These are phyloP conservation scores for Penicillium hordei DNA, from an alignment of 2,329 filamentous ascomycete species.

Conservation along the genomic window DNA sequence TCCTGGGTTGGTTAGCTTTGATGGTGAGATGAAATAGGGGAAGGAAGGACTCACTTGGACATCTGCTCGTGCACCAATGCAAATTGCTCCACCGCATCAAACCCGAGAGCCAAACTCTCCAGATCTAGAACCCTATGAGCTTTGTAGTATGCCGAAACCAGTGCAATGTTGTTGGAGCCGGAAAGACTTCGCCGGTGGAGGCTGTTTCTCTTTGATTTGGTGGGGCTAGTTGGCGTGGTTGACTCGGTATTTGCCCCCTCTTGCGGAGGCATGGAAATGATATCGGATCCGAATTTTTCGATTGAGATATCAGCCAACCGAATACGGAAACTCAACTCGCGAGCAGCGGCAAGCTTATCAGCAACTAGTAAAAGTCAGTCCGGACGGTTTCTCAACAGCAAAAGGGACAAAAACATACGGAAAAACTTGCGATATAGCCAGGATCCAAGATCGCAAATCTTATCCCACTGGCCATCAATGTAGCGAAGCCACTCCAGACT, in stretches of 20 bases:
- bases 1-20: slow-evolving; percentile 23
- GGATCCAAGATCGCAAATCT: slow-evolving; percentile 67
- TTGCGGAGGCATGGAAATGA: slow-evolving; percentile 23
- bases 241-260: slow-evolving; percentile 29
- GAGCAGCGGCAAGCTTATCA: slow-evolving; percentile 54
- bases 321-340: slow-evolving; percentile 53
- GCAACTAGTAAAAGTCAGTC: slow-evolving; percentile 27
- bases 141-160: slow-evolving; percentile 39
- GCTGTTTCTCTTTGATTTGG: slow-evolving; percentile 30
- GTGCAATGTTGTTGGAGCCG: slow-evolving; percentile 28
- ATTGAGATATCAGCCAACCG: slow-evolving; percentile 50
- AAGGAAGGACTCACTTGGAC: slow-evolving; percentile 37
- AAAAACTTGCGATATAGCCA: slow-evolving; percentile 81
- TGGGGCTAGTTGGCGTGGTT: slow-evolving; percentile 34
- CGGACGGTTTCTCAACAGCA: slow-evolving; percentile 4
- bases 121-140: slow-evolving; percentile 67
- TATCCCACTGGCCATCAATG: slow-evolving; percentile 68
- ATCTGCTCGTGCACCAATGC: slow-evolving; percentile 54
- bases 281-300: slow-evolving; percentile 42
- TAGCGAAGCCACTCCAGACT: slow-evolving; percentile 82
- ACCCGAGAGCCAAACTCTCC: slow-evolving; percentile 63
- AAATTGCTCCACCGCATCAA: slow-evolving; percentile 69
- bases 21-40: background rate
- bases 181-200: slow-evolving; percentile 32
- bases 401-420: slow-evolving; percentile 58